Evolutionary conservation across 306 rosid species (phyloP).

Genomic region (Vigna reflexopilosa): DNA sequence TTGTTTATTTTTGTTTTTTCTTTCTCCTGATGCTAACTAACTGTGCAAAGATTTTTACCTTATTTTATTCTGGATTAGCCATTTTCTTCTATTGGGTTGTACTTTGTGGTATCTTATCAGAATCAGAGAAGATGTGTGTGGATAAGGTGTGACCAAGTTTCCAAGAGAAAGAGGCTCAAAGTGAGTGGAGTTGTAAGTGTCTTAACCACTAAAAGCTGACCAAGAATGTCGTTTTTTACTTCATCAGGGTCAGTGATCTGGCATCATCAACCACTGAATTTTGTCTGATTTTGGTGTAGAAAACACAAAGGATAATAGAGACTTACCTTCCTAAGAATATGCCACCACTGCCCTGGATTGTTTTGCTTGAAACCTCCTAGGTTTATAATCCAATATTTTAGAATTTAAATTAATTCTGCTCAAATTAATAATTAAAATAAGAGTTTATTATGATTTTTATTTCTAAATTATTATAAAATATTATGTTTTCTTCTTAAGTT

Average conservation of each 20-base stretch:
- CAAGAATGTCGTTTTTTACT: slow-evolving; percentile 27
- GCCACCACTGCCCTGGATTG: no score
- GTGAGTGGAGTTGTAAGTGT: slow-evolving; percentile 6
- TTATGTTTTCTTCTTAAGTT: no score
- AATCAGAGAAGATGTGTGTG: slow-evolving; percentile 57
- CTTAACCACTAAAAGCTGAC: slow-evolving; percentile 33
- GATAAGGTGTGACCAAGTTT: slow-evolving; percentile 72
- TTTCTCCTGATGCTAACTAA: slow-evolving; percentile 13
- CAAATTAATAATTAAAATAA: neutral
- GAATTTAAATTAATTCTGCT: neutral
- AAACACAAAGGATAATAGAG: neutral
- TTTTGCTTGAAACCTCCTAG: neutral
- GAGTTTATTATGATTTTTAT: no score
- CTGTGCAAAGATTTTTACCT: neutral
- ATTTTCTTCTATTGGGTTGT: slow-evolving; percentile 54
- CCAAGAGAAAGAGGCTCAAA: slow-evolving; percentile 35
- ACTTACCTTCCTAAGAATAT: no score
- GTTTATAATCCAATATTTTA: neutral
- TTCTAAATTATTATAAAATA: no score
- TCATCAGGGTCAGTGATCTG: neutral
- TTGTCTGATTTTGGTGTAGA: neutral
- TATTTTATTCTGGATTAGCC: neutral
- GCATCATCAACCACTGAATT: slow-evolving; percentile 18
- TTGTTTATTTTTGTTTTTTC: slow-evolving; percentile 50
- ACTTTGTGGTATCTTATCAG: slow-evolving; percentile 54